Evolutionary conservation across 371 early-diverging fungal genomes (phyloP).

Genomic region (Rhizopus microsporus): DNA sequence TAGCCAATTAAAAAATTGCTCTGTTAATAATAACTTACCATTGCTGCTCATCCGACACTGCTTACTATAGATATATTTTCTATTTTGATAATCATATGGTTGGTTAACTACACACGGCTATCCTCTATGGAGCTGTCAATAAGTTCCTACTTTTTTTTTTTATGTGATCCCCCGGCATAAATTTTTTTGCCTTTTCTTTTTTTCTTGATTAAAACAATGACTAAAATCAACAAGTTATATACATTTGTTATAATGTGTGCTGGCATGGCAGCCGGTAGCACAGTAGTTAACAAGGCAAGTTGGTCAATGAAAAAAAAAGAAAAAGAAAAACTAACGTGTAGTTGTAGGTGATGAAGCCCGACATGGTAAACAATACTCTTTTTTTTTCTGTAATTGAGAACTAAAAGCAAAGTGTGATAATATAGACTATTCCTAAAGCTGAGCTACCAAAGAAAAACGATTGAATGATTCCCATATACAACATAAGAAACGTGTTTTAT

Average conservation of each 20-base stretch:
- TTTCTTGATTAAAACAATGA: slow-evolving; percentile 27
- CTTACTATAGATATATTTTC: too few species aligned
- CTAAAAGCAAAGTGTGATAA: too few species aligned
- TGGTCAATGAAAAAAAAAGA: not conserved
- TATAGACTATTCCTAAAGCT: slow-evolving; percentile 23
- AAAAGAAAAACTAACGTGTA: not conserved
- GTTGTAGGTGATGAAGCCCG: slow-evolving; percentile 41
- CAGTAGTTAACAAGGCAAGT: slow-evolving; percentile 45
- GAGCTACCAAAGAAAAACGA: slow-evolving; percentile 12
- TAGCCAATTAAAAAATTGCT: too few species aligned
- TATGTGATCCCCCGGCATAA: not conserved
- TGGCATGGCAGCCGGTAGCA: slow-evolving; percentile 53
- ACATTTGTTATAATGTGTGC: slow-evolving; percentile 41
- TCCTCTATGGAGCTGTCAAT: not conserved
- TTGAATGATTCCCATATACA: not conserved
- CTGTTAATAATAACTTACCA: too few species aligned
- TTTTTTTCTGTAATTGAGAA: not conserved
- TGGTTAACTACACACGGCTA: too few species aligned
- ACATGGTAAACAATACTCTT: slow-evolving; percentile 26
- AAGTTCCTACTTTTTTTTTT: slow-evolving; percentile 2
- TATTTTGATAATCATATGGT: too few species aligned
- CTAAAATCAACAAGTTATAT: slow-evolving; percentile 40
- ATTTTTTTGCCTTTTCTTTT: slow-evolving; percentile 8
- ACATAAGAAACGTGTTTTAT: not conserved
- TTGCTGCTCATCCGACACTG: too few species aligned